Evolutionary conservation across 2,329 filamentous ascomycete species (phyloP).

Genomic region (Aureobasidium sp.): DNA sequence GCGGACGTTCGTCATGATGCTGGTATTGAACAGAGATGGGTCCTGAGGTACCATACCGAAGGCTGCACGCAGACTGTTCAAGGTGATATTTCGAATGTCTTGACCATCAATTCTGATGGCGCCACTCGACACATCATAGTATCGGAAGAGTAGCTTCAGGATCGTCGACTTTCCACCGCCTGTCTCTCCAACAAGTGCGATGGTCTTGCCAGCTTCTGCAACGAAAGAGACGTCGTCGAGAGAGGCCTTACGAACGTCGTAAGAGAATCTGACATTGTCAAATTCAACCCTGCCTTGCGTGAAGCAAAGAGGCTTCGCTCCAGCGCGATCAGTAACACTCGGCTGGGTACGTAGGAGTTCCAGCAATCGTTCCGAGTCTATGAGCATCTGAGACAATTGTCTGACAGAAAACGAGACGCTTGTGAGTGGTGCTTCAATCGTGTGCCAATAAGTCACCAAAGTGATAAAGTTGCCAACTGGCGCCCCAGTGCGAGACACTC

Average conservation of each 20-base stretch:
- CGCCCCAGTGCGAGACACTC: constrained; percentile 44
- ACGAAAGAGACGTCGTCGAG: constrained; percentile 45
- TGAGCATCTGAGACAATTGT: constrained; percentile 46
- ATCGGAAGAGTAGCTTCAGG: constrained; percentile 53
- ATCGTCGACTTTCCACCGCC: constrained; percentile 58
- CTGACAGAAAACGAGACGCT: constrained; percentile 45
- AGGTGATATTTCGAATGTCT: constrained; percentile 52
- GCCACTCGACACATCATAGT: constrained; percentile 52
- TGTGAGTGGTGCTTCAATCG: constrained; percentile 42
- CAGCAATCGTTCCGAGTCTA: constrained; percentile 58
- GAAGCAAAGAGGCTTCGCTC: constrained; percentile 40
- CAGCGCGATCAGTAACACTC: constrained; percentile 44
- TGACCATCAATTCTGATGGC: constrained; percentile 52
- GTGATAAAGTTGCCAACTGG: constrained; percentile 58
- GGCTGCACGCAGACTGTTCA: constrained; percentile 50
- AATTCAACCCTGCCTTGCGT: constrained; percentile 47
- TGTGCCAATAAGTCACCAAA: constrained; percentile 57
- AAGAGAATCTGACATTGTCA: constrained; percentile 49
- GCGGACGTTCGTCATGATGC: constrained; percentile 57
- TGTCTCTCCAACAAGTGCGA: constrained; percentile 57
- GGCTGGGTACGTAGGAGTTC: constrained; percentile 53
- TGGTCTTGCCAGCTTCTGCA: constrained; percentile 46
- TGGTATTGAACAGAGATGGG: constrained; percentile 56
- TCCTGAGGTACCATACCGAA: constrained; percentile 61
- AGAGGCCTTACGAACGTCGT: constrained; percentile 47